A percentile compares a stretch with the other conserved stretches of the same genome.
phyloP scores from a whole-genome alignment of 768 basidiomycete genomes.

The Xanthoconium purpureum region DNA sequence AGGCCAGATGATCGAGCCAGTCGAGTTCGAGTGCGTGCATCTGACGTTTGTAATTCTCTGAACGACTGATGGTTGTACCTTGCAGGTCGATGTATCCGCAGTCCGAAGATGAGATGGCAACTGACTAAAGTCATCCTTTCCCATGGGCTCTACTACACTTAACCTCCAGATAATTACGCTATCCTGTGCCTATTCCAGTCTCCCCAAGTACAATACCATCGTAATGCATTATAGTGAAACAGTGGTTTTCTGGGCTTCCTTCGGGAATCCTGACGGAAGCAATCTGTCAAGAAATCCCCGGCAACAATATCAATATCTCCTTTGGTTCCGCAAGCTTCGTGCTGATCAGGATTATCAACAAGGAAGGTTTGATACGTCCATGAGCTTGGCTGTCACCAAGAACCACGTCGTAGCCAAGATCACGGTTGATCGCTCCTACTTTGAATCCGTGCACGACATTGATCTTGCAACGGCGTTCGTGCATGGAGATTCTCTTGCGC shows the following conservation, averaged over 20 bases:
- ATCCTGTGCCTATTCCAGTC: neutral
- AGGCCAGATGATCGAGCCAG: slow-evolving; percentile 1
- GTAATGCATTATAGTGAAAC: neutral
- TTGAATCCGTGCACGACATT: no score
- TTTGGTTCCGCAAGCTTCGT: no score
- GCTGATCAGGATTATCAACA: neutral
- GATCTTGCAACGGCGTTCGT: no score
- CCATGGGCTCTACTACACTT: neutral
- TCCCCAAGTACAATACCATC: neutral
- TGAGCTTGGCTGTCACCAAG: no score
- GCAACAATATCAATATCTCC: no score
- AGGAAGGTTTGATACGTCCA: neutral
- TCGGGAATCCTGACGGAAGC: no score
- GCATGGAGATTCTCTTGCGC: no score
- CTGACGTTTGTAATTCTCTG: neutral
- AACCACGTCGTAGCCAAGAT: no score
- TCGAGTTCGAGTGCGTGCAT: slow-evolving; percentile 3
- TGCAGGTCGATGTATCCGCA: neutral
- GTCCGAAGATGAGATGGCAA: neutral
- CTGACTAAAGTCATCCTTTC: neutral
- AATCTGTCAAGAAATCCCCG: no score
- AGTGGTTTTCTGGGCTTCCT: neutral
- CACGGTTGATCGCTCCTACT: no score
- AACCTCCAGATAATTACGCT: neutral
- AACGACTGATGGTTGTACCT: neutral